Conservation (phyloP, 1,284 basidiomycete species). For the Neotropicomus parvogracilis region DNA sequence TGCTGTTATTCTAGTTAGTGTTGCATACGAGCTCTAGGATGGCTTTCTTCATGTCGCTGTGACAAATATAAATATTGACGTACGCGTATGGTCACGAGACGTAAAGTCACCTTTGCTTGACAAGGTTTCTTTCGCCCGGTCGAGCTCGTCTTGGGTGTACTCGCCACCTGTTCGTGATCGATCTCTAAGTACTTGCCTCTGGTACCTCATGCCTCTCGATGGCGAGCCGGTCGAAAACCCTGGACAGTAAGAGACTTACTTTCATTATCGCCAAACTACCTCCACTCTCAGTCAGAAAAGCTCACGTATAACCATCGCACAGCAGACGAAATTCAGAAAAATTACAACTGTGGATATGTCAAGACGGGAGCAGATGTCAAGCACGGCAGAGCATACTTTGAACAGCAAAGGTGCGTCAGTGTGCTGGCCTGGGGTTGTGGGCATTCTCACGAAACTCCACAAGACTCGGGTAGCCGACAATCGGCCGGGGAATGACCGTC, state of each 20-base stretch:
- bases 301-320: constrained; percentile 30
- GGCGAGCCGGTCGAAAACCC: constrained; percentile 14
- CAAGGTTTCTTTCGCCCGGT: too few relatives aligned
- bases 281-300: constrained; percentile 15
- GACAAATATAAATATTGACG: too few relatives aligned
- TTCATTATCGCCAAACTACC: constrained; percentile 33
- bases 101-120: too few relatives aligned
- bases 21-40: too few relatives aligned
- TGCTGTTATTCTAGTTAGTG: not conserved
- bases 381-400: constrained; percentile 29
- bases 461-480: constrained; percentile 25
- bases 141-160: constrained; percentile 30
- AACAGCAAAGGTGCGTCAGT: constrained; percentile 28
- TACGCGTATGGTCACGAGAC: too few relatives aligned
- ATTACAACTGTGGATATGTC: constrained; percentile 29
- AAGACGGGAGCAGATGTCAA: constrained; percentile 1
- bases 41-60: too few relatives aligned
- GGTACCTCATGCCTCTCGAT: constrained; percentile 34
- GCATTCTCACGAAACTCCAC: not conserved
- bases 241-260: constrained; percentile 24
- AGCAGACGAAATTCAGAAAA: constrained; percentile 18
- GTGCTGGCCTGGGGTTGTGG: too few relatives aligned
- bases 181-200: constrained; percentile 24
- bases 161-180: not conserved
- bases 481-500: constrained; percentile 15